Base-by-base conservation (phyloP, 208 protist genomes). In the Leishmania braziliensis region DNA sequence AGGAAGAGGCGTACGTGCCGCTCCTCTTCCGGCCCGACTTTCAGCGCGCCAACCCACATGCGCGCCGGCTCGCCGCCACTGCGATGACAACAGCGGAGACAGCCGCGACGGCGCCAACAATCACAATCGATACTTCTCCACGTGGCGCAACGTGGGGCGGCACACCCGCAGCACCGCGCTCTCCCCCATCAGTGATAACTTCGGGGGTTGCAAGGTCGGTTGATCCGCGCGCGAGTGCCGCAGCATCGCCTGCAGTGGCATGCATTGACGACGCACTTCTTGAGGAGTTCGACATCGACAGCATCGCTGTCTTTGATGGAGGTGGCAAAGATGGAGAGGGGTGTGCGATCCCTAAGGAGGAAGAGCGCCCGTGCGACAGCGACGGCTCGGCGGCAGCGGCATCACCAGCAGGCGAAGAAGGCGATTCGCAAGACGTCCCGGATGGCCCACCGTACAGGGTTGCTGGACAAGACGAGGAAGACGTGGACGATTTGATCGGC, bases 1-100 rank as follows among this genome's bases (percentile, higher is more conserved):
- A 4, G 39, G 54, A 46, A 58, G 23, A 72, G 16, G 70, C 16
- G 53, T 86, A 86, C 65, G 82, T 86, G 36, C 82, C 82, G 5
- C 74, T 86, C 56, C 82, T 86, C 29, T 86, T 82, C 50, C 82
- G 82, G 16, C 5, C 82, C 0, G 82, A 75, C 54, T 86, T 82
- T n/a, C 33, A 72, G 14, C 56, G 53, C 0, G 63, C 82, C 6
- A 50, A 69, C 6, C 48, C 73, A 36, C 71, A 51, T n/a, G 63
- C 63, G n/a, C 43, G 60, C 48, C 56, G 60, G 20, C 60, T 60
- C 63, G 43, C 76, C 50, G 46, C 62, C 23, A 20, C 16, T 23
- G 46, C 76, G 72, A 76, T 76, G 8, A 29, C 72, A 46, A 33
- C 5, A 46, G 51, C 50, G 26, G 76, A 53, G 5, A 20, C 62